A percentile compares a stretch with the other conserved stretches of the same genome.
These are phyloP conservation scores for Ceriops decandra DNA, from an alignment of 345 rosid species.

Conservation along the genomic window DNA sequence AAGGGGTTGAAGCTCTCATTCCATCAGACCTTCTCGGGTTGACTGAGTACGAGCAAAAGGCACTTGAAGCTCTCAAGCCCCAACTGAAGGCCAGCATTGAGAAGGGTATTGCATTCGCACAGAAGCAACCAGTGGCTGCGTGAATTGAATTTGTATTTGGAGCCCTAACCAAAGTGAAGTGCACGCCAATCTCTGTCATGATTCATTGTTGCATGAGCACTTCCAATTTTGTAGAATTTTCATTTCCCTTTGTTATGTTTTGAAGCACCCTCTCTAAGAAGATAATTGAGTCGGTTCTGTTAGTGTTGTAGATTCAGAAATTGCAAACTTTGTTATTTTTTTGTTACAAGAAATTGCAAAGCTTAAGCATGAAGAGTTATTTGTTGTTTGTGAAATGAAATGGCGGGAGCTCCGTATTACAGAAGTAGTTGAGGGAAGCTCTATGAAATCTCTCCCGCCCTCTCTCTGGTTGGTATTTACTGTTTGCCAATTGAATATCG, in stretches of 20 bases:
- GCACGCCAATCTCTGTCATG: slow-evolving; percentile 10
- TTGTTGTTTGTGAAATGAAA: slow-evolving; percentile 20
- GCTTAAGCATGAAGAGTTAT: neutral
- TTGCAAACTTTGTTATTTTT: neutral
- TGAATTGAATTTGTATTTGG: slow-evolving; percentile 10
- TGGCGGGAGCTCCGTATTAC: slow-evolving; percentile 4
- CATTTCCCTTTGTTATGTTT: neutral
- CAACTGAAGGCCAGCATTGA: slow-evolving; percentile 84
- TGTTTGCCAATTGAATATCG: too few relatives aligned
- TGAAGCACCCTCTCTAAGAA: neutral
- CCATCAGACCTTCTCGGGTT: slow-evolving; percentile 66
- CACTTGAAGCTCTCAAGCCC: slow-evolving; percentile 68
- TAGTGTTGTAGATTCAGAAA: slow-evolving; percentile 25
- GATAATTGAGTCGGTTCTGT: slow-evolving; percentile 12
- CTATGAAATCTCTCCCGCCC: too few relatives aligned
- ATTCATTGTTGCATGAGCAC: slow-evolving; percentile 18
- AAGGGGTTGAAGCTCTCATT: slow-evolving; percentile 76
- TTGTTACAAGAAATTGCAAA: neutral
- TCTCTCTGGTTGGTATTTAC: too few relatives aligned
- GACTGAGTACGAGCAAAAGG: slow-evolving; percentile 75
- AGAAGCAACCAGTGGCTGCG: slow-evolving; percentile 56
- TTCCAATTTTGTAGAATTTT: slow-evolving; percentile 35
- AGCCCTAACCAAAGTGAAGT: neutral
- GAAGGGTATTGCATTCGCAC: slow-evolving; percentile 72
- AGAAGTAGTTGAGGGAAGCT: too few relatives aligned